Evolutionary conservation across 805 yeast species (phyloP).

Genomic region (Suhomyces sp.): DNA sequence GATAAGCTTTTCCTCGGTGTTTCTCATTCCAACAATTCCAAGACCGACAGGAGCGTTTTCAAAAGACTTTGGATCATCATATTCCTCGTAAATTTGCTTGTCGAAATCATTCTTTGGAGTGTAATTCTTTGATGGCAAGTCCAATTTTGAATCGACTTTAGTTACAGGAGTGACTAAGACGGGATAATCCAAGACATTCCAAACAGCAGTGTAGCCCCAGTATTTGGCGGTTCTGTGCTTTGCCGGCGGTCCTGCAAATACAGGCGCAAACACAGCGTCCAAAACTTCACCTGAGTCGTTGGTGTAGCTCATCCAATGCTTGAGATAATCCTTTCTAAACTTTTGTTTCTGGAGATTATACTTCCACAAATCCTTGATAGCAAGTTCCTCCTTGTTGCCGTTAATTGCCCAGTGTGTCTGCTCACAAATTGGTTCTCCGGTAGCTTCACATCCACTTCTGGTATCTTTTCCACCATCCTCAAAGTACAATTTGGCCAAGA

Average conservation of each 20-base stretch:
- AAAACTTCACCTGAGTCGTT: slow-evolving; percentile 5
- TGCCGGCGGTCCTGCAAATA: slow-evolving; percentile 14
- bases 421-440: slow-evolving; percentile 12
- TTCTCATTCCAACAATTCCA: slow-evolving; percentile 16
- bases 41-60: slow-evolving; percentile 16
- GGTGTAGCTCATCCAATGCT: slow-evolving; percentile 10
- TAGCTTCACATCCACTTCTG: slow-evolving; percentile 7
- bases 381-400: slow-evolving; percentile 6
- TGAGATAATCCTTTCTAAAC: slow-evolving; percentile 15
- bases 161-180: slow-evolving; percentile 12
- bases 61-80: slow-evolving; percentile 14
- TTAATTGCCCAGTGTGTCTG: slow-evolving; percentile 5
- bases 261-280: slow-evolving; percentile 18
- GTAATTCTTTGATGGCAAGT: slow-evolving; percentile 10
- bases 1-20: slow-evolving; percentile 18
- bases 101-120: slow-evolving; percentile 14
- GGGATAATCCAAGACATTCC: slow-evolving; percentile 19
- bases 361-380: slow-evolving; percentile 13
- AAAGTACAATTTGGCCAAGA: slow-evolving; percentile 65
- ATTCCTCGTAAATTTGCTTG: slow-evolving; percentile 9
- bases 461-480: slow-evolving; percentile 41
- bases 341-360: slow-evolving; percentile 16
- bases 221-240: slow-evolving; percentile 17
- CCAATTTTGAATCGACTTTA: slow-evolving; percentile 12
- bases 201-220: slow-evolving; percentile 20